A percentile compares a stretch with the other conserved stretches of the same genome.
These are phyloP conservation scores for Wallacemonas sp. DNA, from an alignment of 208 protist species.

Conservation along the genomic window DNA sequence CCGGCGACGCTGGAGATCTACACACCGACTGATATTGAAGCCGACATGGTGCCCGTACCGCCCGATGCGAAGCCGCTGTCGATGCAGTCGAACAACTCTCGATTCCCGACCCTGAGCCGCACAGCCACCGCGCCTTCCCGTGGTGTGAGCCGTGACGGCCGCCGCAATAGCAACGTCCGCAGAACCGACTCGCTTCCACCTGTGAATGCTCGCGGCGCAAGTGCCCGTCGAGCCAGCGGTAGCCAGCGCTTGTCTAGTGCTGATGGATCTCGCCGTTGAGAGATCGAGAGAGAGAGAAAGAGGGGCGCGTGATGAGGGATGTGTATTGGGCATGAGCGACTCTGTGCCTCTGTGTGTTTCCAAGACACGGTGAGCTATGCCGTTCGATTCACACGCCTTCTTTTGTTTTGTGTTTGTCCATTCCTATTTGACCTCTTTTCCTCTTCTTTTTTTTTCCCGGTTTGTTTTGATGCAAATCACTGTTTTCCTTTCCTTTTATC, in stretches of 20 bases:
- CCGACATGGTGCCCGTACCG: slow-evolving; percentile 53
- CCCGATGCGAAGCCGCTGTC: slow-evolving; percentile 61
- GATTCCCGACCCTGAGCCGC: slow-evolving; percentile 57
- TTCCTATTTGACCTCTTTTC: background rate
- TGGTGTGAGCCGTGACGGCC: slow-evolving; percentile 36
- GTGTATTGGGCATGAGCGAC: background rate
- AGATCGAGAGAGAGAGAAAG: background rate
- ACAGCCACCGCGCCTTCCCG: slow-evolving; percentile 57
- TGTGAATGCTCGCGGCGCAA: slow-evolving; percentile 33
- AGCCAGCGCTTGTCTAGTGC: slow-evolving; percentile 2
- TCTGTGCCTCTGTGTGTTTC: no score
- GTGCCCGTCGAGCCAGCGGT: slow-evolving; percentile 31
- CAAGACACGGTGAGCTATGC: no score
- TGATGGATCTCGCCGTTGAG: background rate
- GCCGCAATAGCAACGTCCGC: slow-evolving; percentile 31
- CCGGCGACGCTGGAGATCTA: slow-evolving; percentile 60
- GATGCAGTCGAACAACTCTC: slow-evolving; percentile 32
- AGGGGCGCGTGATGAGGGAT: background rate
- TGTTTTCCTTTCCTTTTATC: no score
- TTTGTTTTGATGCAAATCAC: background rate
- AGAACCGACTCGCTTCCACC: slow-evolving; percentile 54
- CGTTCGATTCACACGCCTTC: no score
- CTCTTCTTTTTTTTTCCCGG: slow-evolving; percentile 7
- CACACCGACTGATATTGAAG: slow-evolving; percentile 42
- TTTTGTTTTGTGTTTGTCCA: background rate